phyloP scores from a whole-genome alignment of 768 basidiomycete species.

The Solioccasus polychromus region DNA sequence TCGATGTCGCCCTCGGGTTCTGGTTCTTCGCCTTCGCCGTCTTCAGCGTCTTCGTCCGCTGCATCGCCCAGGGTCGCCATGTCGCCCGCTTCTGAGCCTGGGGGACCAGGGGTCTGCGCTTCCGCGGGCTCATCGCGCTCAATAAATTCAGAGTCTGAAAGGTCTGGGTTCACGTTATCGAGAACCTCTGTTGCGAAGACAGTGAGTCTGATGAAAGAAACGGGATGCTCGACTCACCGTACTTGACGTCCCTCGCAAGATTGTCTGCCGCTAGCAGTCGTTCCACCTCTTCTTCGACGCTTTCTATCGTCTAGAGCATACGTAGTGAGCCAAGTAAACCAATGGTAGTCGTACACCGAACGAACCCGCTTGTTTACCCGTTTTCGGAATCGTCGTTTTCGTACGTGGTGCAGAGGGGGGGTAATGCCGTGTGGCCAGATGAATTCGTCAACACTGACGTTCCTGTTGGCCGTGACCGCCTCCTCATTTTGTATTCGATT shows the following conservation, averaged over 20 bases:
- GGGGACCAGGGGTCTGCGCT: slow-evolving; percentile 68
- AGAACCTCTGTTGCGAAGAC: slow-evolving; percentile 58
- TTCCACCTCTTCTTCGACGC: slow-evolving; percentile 91
- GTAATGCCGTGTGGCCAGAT: slow-evolving; percentile 97
- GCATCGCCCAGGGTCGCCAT: slow-evolving; percentile 54
- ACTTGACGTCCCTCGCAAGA: slow-evolving; percentile 71
- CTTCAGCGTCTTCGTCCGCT: slow-evolving; percentile 59
- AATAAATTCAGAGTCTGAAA: slow-evolving; percentile 86
- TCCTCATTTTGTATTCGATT: slow-evolving; percentile 73
- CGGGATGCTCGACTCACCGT: slow-evolving; percentile 44
- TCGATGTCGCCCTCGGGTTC: slow-evolving; percentile 81
- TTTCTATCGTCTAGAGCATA: slow-evolving; percentile 76
- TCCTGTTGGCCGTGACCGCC: slow-evolving; percentile 54
- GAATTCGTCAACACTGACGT: slow-evolving; percentile 90
- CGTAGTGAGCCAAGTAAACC: slow-evolving; percentile 5
- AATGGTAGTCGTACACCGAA: slow-evolving; percentile 1
- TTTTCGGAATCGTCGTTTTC: slow-evolving; percentile 91
- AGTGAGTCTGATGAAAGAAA: background rate
- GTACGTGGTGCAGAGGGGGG: slow-evolving; percentile 84
- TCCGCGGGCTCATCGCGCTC: slow-evolving; percentile 61
- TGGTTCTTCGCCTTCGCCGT: slow-evolving; percentile 55
- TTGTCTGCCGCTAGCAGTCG: slow-evolving; percentile 79
- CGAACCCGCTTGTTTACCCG: slow-evolving; percentile 77
- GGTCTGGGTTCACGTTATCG: slow-evolving; percentile 87
- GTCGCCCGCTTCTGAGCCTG: slow-evolving; percentile 65